Base-by-base conservation (phyloP, 2,329 filamentous ascomycete species). In the Thelonectria discophora region DNA sequence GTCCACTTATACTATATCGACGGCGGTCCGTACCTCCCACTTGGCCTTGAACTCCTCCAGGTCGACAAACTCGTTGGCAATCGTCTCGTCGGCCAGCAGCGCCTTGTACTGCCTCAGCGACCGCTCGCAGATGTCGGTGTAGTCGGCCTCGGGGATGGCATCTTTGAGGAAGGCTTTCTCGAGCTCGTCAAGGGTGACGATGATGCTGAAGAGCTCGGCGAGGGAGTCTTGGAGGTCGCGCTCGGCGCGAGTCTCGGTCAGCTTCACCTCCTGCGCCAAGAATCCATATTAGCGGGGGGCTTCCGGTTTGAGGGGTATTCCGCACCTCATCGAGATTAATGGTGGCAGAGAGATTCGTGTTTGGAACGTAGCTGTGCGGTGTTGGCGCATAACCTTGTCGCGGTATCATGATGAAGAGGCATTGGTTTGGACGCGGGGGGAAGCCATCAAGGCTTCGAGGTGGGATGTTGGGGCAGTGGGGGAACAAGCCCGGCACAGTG, bases 91-190 rank as follows among this genome's bases (percentile, higher is more conserved):
- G 30, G 91, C 90, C 30, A 99, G 81, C 64, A 97, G 93, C 60
- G 93, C 96, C 77, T 94, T 97, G 83, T 99, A 99, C 80, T 99
- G 95, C 79, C 97, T 96, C 70, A 99, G 79, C 62, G 97, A 86
- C 40, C 95, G 88, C 74, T 94, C 92, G 82, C 96, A 99, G 67
- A 95, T 97, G 74, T 98, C 95, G 1, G 94, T 97, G 77, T 99
- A 99, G 72, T 97, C 94, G 54, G 85, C 84, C 78, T 98, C 95
- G 6, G 91, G 87, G 52, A 99, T 90, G 20, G 93, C 94, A 82
- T 99, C 95, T 74, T 97, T 96, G 40, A 99, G 86, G 74, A 97
- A 99, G 0, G 94, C 96, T 77, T 96, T 97, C 74, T 99, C 95
- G 2, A 99, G 86, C 66, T 96, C 93, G 75, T 99, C 95, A 3